Conservation (phyloP, 768 basidiomycete genomes). For the Wakefieldia striispora region DNA sequence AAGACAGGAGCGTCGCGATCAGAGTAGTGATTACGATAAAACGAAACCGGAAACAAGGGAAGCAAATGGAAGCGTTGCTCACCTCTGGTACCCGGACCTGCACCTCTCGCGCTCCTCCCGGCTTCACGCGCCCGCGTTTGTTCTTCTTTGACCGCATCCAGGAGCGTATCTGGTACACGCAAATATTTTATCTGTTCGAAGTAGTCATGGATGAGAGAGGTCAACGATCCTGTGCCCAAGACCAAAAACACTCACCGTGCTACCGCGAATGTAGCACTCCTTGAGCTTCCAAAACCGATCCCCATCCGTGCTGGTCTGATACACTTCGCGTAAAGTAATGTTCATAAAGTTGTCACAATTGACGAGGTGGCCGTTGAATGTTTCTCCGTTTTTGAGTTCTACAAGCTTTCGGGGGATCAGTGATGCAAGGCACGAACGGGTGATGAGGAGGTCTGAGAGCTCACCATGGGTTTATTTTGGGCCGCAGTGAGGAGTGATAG, state of each 20-base stretch:
- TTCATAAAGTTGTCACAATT: constrained; percentile 99
- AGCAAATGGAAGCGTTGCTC: too few relatives aligned
- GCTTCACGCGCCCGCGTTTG: constrained; percentile 83
- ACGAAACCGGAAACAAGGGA: neutral
- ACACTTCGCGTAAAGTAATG: constrained; percentile 95
- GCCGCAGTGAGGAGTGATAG: constrained; percentile 93
- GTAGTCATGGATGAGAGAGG: too few relatives aligned
- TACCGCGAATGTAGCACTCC: constrained; percentile 95
- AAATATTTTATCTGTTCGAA: constrained; percentile 87
- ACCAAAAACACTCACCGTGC: constrained; percentile 52
- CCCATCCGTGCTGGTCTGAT: constrained; percentile 94
- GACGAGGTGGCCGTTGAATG: constrained; percentile 98
- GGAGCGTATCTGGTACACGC: too few relatives aligned
- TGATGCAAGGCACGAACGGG: too few relatives aligned
- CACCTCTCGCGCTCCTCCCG: constrained; percentile 51
- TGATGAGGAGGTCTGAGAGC: too few relatives aligned
- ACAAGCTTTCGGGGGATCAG: constrained; percentile 23
- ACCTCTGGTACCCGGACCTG: constrained; percentile 39
- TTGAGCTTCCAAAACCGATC: constrained; percentile 97
- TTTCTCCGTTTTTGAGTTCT: constrained; percentile 70
- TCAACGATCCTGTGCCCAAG: too few relatives aligned
- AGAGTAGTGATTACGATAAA: constrained; percentile 14
- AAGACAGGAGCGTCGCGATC: constrained; percentile 12
- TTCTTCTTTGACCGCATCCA: constrained; percentile 92
- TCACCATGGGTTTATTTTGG: constrained; percentile 99